Conservation (phyloP, 345 rosid genomes). For the Aquilaria sinensis region DNA sequence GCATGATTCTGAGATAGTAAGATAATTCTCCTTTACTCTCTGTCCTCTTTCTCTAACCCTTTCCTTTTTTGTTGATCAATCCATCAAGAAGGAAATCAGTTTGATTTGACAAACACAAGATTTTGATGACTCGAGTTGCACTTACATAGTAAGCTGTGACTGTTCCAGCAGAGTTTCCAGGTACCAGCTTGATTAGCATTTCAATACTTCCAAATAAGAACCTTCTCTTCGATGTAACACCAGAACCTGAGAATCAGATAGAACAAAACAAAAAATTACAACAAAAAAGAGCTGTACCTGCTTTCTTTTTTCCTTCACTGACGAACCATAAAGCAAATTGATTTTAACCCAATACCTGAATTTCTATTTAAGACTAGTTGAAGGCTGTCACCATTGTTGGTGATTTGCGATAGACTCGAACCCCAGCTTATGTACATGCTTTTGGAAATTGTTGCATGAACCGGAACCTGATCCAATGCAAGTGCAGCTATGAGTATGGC, state of each 20-base stretch:
- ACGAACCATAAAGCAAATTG: neutral
- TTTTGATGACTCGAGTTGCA: neutral
- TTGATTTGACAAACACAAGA: neutral
- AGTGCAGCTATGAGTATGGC: constrained; percentile 24
- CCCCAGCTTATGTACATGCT: constrained; percentile 68
- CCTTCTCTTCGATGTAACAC: constrained; percentile 44
- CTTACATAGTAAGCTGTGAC: constrained; percentile 65
- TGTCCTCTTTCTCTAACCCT: neutral
- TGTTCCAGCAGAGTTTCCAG: constrained; percentile 85
- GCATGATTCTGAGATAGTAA: constrained; percentile 10
- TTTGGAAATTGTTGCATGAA: constrained; percentile 39
- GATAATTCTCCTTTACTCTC: neutral
- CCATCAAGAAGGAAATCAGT: neutral
- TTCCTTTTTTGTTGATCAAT: neutral
- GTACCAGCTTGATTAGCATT: constrained; percentile 74
- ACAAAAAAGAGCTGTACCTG: neutral
- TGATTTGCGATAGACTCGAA: constrained; percentile 25
- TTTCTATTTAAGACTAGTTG: constrained; percentile 55
- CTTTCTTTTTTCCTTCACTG: no score
- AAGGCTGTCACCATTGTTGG: constrained; percentile 34
- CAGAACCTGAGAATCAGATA: constrained; percentile 38
- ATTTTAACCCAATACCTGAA: constrained; percentile 30
- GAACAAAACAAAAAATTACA: neutral
- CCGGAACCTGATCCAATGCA: constrained; percentile 28
- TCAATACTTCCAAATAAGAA: constrained; percentile 74